A percentile compares a stretch with the other conserved stretches of the same genome.
Conservation (phyloP, 208 protist genomes). For the Acanthamoeba healyi region DNA sequence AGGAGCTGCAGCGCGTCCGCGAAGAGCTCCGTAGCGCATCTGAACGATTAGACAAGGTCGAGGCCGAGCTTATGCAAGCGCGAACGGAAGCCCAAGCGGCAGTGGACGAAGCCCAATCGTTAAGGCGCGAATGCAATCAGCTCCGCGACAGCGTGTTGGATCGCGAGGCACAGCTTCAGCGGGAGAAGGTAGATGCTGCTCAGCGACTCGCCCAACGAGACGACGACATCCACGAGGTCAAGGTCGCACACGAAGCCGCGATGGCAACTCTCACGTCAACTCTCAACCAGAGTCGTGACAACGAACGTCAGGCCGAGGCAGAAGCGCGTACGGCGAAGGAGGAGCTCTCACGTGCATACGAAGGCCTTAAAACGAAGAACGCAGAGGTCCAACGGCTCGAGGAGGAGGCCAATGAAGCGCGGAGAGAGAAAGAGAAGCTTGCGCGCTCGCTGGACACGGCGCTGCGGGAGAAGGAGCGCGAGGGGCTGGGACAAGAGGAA, state of each 20-base stretch:
- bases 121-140: not conserved
- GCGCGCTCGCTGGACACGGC: not conserved
- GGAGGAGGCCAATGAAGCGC: not conserved
- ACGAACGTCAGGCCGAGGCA: not conserved
- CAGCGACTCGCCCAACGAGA: not conserved
- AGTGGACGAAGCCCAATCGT: not conserved
- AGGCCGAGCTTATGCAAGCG: not conserved
- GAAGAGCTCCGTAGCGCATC: not conserved
- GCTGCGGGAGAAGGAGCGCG: not conserved
- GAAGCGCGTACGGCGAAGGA: not conserved
- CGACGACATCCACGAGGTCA: not conserved
- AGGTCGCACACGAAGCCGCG: not conserved
- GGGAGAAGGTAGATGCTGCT: not conserved
- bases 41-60: not conserved
- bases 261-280: not conserved
- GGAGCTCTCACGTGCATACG: not conserved
- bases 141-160: not conserved
- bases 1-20: not conserved
- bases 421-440: not conserved
- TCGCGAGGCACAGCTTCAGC: not conserved
- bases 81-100: not conserved
- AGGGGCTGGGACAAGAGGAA: not conserved
- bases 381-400: not conserved
- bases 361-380: not conserved
- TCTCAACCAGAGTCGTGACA: not conserved